phyloP scores from a whole-genome alignment of 257 asterid species.

The Schizonepeta tenuifolia region DNA sequence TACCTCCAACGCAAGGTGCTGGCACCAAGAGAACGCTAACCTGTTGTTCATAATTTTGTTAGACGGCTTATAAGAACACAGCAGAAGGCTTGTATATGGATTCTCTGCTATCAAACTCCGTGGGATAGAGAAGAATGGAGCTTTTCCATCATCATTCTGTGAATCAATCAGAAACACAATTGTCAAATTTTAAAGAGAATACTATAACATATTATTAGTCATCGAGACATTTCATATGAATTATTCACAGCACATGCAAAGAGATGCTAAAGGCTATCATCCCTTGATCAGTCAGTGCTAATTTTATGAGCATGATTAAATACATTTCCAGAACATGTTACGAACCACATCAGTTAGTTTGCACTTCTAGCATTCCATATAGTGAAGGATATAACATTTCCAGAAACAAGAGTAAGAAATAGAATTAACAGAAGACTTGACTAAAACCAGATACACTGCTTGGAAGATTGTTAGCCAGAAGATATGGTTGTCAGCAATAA shows the following conservation, averaged over 20 bases:
- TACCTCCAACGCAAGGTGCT: constrained; percentile 82
- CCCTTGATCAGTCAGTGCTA: neutral
- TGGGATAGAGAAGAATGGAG: constrained; percentile 82
- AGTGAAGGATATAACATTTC: constrained; percentile 23
- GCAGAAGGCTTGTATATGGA: constrained; percentile 84
- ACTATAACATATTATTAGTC: constrained; percentile 24
- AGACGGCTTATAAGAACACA: constrained; percentile 65
- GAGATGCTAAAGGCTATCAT: constrained; percentile 1
- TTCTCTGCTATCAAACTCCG: constrained; percentile 83
- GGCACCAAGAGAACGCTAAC: constrained; percentile 68
- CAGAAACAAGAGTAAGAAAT: neutral
- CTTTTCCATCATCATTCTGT: constrained; percentile 74
- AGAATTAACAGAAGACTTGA: neutral
- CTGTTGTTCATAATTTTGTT: constrained; percentile 42
- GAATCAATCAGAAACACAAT: constrained; percentile 42
- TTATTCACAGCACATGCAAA: constrained; percentile 9
- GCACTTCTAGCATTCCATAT: constrained; percentile 7
- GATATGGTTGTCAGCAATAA: too few species aligned
- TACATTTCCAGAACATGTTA: neutral
- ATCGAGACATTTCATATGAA: constrained; percentile 10
- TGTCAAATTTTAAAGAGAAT: constrained; percentile 36
- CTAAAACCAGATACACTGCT: neutral
- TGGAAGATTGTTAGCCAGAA: neutral
- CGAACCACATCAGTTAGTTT: neutral
- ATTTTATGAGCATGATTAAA: neutral